Percentiles rank a stretch among this genome's conserved stretches.
phyloP scores from a whole-genome alignment of 345 rosid genomes.

The Bruguiera parviflora region DNA sequence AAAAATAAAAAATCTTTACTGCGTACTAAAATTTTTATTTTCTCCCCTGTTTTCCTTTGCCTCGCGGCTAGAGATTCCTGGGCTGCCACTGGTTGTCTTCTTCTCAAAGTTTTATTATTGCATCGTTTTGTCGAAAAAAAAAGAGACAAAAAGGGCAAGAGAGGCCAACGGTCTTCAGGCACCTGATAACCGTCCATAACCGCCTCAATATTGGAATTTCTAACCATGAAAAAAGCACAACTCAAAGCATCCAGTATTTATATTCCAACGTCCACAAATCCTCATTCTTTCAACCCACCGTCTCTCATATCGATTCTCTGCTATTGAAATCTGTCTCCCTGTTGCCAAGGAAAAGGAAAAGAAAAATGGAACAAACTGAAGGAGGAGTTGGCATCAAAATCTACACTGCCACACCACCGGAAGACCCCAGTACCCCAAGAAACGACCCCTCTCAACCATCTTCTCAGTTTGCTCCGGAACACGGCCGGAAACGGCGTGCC shows the following conservation, averaged over 20 bases:
- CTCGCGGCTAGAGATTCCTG: too few relatives aligned
- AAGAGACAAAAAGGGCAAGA: background rate
- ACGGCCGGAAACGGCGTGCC: slow-evolving; percentile 47
- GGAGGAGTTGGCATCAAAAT: slow-evolving; percentile 53
- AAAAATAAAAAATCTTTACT: too few relatives aligned
- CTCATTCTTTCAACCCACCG: too few relatives aligned
- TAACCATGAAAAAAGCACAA: background rate
- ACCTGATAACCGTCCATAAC: background rate
- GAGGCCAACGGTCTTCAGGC: background rate
- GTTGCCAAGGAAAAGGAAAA: background rate
- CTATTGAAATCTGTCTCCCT: background rate
- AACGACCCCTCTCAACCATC: background rate
- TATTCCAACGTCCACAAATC: too few relatives aligned
- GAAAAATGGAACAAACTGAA: slow-evolving; percentile 49
- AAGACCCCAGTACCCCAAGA: slow-evolving; percentile 9
- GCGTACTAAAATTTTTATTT: too few relatives aligned
- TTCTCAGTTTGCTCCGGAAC: slow-evolving; percentile 7
- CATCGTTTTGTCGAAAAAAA: too few relatives aligned
- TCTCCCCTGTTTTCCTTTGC: too few relatives aligned
- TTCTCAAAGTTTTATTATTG: too few relatives aligned
- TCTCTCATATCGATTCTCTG: background rate
- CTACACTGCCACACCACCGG: slow-evolving; percentile 47
- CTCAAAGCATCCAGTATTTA: too few relatives aligned
- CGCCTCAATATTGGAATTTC: background rate
- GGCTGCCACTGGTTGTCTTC: too few relatives aligned